Conservation (phyloP, 179 eudicot species). For the Heliamphora pulchella region DNA sequence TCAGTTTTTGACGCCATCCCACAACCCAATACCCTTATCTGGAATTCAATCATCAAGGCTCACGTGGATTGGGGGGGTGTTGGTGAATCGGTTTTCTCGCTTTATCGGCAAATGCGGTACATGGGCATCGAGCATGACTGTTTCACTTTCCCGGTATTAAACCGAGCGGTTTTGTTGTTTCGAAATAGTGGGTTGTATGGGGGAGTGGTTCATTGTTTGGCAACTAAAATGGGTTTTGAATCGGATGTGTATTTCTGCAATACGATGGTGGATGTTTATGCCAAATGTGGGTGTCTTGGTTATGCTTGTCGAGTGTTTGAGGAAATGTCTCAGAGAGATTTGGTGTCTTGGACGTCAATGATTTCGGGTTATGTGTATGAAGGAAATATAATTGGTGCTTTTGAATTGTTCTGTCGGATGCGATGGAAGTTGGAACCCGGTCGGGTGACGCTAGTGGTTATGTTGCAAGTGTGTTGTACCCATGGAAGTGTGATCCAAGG, state of each 20-base stretch:
- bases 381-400: conserved; percentile 29
- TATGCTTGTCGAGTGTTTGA: conserved; percentile 46
- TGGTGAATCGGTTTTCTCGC: conserved; percentile 30
- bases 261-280: conserved; percentile 39
- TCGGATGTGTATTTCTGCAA: conserved; percentile 50
- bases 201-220: conserved; percentile 37
- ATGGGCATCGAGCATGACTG: conserved; percentile 40
- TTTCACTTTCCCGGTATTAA: conserved; percentile 51
- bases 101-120: conserved; percentile 44
- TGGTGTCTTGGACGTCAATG: conserved; percentile 60
- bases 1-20: conserved; percentile 22
- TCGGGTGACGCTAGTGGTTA: conserved; percentile 41
- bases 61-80: conserved; percentile 28
- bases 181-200: conserved; percentile 22
- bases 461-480: conserved; percentile 39
- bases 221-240: conserved; percentile 38
- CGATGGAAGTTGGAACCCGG: conserved; percentile 37
- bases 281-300: conserved; percentile 23
- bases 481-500: conserved; percentile 27
- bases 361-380: conserved; percentile 34
- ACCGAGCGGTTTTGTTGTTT: conserved; percentile 30
- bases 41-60: conserved; percentile 48
- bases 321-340: conserved; percentile 47
- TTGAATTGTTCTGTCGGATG: conserved; percentile 41
- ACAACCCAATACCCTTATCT: conserved; percentile 29